Conservation (phyloP, 2,329 filamentous ascomycete species). For the Neodidymelliopsis sp. region DNA sequence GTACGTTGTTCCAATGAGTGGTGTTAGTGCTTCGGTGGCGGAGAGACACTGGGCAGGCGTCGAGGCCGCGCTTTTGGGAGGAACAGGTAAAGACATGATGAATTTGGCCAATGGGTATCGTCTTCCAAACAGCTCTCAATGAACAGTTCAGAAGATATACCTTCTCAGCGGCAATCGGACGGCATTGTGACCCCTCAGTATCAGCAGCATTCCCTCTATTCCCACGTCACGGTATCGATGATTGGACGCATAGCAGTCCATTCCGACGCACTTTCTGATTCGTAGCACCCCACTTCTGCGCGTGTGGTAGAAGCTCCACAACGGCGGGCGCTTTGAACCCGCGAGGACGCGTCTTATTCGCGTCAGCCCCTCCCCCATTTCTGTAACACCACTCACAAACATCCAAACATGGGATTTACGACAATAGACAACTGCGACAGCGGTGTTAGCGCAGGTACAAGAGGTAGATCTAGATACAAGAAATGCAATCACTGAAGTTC, state of each 20-base stretch:
- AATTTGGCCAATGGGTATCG: constrained; percentile 2
- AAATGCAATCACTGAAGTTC: constrained; percentile 16
- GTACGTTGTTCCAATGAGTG: constrained; percentile 78
- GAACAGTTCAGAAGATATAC: constrained; percentile 7
- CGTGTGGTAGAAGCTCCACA: background rate
- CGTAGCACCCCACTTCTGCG: constrained; percentile 11
- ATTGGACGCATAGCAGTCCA: constrained; percentile 23
- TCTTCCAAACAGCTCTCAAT: background rate
- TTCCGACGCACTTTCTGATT: constrained; percentile 2
- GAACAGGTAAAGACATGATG: constrained; percentile 40
- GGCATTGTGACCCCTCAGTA: constrained; percentile 22
- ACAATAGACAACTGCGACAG: constrained; percentile 4
- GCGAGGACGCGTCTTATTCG: constrained; percentile 10
- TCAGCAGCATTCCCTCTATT: constrained; percentile 17
- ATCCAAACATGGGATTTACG: constrained; percentile 27
- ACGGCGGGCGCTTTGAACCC: constrained; percentile 12
- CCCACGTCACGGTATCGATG: constrained; percentile 35
- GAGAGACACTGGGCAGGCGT: constrained; percentile 33
- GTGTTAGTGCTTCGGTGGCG: constrained; percentile 57
- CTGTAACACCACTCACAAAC: constrained; percentile 34
- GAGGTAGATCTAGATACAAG: constrained; percentile 18
- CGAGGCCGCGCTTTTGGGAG: constrained; percentile 41
- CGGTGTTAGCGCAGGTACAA: constrained; percentile 39
- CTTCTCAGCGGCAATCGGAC: constrained; percentile 2
- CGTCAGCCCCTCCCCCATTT: constrained; percentile 37